phyloP scores from a whole-genome alignment of 2,329 filamentous ascomycete genomes.

The Mycosphaerella sp. region DNA sequence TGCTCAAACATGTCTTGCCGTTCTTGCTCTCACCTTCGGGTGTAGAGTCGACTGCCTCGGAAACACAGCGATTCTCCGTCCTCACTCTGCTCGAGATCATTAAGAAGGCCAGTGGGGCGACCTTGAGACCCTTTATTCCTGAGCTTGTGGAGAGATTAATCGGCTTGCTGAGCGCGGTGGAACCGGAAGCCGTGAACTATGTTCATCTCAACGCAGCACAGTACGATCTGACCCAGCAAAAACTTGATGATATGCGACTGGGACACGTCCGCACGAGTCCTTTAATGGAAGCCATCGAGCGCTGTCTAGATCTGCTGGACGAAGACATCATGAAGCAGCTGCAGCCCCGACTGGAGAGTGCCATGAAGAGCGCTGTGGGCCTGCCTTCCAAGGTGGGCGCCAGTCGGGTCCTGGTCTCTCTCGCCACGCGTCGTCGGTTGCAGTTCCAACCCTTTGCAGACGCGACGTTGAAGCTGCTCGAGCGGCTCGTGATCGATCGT shows the following conservation, averaged over 20 bases:
- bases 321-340: conserved; percentile 68
- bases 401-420: conserved; percentile 72
- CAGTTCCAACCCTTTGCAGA: conserved; percentile 70
- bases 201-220: conserved; percentile 80
- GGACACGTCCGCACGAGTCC: conserved; percentile 77
- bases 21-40: conserved; percentile 86
- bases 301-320: conserved; percentile 79
- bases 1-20: conserved; percentile 81
- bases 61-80: conserved; percentile 76
- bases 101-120: conserved; percentile 73
- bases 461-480: conserved; percentile 67
- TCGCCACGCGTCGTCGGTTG: conserved; percentile 71
- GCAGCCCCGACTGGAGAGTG: conserved; percentile 63
- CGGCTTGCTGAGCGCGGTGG: conserved; percentile 75
- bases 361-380: conserved; percentile 79
- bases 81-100: conserved; percentile 79
- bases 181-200: conserved; percentile 86
- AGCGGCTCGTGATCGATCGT: conserved; percentile 77
- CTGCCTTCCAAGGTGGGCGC: conserved; percentile 93
- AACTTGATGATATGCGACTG: conserved; percentile 82
- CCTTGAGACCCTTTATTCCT: conserved; percentile 72
- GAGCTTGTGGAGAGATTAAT: conserved; percentile 75
- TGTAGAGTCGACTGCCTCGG: conserved; percentile 79
- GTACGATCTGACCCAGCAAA: conserved; percentile 77
- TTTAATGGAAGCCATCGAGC: conserved; percentile 85